phyloP scores from a whole-genome alignment of 805 yeast species.

The Pichia eremophila region DNA sequence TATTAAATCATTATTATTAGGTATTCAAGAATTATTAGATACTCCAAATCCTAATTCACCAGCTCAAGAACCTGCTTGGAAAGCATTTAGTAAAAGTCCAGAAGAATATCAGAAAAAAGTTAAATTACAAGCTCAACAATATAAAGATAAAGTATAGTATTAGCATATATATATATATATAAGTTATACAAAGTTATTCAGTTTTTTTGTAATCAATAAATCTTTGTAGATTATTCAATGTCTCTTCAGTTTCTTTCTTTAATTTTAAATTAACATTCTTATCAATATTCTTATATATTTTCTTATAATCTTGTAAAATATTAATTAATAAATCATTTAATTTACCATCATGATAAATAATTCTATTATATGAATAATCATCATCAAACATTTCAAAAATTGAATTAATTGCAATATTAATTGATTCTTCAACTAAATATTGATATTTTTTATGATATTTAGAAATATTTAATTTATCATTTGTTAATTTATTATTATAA shows the following conservation, averaged over 20 bases:
- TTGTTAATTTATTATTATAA: slow-evolving; percentile 4
- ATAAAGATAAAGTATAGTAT: slow-evolving; percentile 31
- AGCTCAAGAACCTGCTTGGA: slow-evolving; percentile 96
- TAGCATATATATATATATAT: neutral
- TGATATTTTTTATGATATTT: slow-evolving; percentile 19
- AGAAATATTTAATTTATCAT: slow-evolving; percentile 4
- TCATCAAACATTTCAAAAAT: slow-evolving; percentile 79
- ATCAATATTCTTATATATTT: slow-evolving; percentile 54
- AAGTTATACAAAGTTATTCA: slow-evolving; percentile 24
- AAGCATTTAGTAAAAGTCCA: slow-evolving; percentile 65
- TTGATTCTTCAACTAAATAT: slow-evolving; percentile 18
- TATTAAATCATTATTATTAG: slow-evolving; percentile 77
- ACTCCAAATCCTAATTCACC: slow-evolving; percentile 93
- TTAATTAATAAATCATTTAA: slow-evolving; percentile 35
- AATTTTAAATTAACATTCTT: slow-evolving; percentile 48
- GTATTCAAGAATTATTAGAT: slow-evolving; percentile 84
- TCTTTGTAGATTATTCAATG: slow-evolving; percentile 54
- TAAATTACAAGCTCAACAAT: slow-evolving; percentile 68
- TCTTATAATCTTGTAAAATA: slow-evolving; percentile 39
- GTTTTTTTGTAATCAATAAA: slow-evolving; percentile 67
- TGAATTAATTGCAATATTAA: slow-evolving; percentile 53
- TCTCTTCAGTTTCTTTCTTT: slow-evolving; percentile 58
- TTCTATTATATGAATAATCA: slow-evolving; percentile 56
- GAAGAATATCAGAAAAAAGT: slow-evolving; percentile 68
- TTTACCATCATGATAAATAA: slow-evolving; percentile 50